Evolutionary conservation across 805 yeast genomes (phyloP).

Genomic region (Starmerella etchellsii): DNA sequence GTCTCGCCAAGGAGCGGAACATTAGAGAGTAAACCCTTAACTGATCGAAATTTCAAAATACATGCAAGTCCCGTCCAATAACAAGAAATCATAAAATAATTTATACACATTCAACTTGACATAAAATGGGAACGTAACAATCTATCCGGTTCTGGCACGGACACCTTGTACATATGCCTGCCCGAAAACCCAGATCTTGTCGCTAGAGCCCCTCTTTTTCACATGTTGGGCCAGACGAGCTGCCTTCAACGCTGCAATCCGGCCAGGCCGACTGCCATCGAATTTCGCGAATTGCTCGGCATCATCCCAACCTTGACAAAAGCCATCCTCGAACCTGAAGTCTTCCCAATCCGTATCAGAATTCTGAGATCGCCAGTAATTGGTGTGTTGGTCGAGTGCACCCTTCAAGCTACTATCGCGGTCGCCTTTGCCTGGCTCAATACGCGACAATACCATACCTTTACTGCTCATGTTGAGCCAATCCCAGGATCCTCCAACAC

Average conservation of each 20-base stretch:
- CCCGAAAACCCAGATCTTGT: conserved; percentile 74
- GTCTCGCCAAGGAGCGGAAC: neutral
- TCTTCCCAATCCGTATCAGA: conserved; percentile 57
- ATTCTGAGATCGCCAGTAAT: conserved; percentile 57
- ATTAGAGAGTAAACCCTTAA: too few species aligned
- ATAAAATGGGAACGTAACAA: too few species aligned
- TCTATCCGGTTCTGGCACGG: conserved; percentile 26
- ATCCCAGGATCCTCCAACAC: conserved; percentile 97
- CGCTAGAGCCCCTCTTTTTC: conserved; percentile 39
- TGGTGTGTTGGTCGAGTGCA: conserved; percentile 36
- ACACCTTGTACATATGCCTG: conserved; percentile 68
- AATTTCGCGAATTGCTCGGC: conserved; percentile 53
- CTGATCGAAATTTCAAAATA: neutral
- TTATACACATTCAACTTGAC: too few species aligned
- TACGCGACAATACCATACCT: conserved; percentile 10
- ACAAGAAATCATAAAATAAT: too few species aligned
- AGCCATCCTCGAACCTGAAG: conserved; percentile 71
- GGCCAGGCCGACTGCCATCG: conserved; percentile 61
- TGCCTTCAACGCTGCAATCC: conserved; percentile 53
- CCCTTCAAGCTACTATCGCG: conserved; percentile 26
- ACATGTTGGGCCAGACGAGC: conserved; percentile 55
- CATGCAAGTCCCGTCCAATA: too few species aligned
- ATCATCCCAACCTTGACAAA: conserved; percentile 63
- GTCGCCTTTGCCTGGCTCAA: conserved; percentile 9
- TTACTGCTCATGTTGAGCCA: conserved; percentile 48